A percentile compares a stretch with the other conserved stretches of the same genome.
Evolutionary conservation across 257 asterid genomes (phyloP).

Genomic region (Solanum bukasovii): DNA sequence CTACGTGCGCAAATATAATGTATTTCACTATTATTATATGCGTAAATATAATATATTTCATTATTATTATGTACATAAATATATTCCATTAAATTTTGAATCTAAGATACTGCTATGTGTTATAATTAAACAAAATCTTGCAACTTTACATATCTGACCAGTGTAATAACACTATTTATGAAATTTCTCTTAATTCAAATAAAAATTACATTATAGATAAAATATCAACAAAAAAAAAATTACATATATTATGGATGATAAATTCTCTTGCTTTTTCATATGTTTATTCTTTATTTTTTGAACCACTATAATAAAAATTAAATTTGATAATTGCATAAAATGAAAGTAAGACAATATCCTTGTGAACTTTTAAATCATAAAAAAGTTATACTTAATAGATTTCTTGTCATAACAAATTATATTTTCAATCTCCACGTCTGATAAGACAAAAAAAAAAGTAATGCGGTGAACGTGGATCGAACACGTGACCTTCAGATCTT

Average conservation of each 20-base stretch:
- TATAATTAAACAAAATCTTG: not conserved
- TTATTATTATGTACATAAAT: not conserved
- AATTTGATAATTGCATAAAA: not conserved
- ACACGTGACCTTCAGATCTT: conserved; percentile 89
- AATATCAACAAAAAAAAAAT: not conserved
- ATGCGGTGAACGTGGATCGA: conserved; percentile 99
- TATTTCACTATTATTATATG: not conserved
- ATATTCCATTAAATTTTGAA: not conserved
- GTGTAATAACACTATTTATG: not conserved
- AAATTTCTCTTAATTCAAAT: not conserved
- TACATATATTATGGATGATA: not conserved
- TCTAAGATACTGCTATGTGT: not conserved
- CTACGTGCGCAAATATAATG: not conserved
- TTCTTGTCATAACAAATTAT: not conserved
- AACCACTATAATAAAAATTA: not conserved
- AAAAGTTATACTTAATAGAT: not conserved
- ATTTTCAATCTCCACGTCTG: not conserved
- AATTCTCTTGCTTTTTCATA: not conserved
- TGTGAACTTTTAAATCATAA: not conserved
- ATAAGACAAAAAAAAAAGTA: no score
- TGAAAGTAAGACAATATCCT: not conserved
- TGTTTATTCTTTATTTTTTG: not conserved
- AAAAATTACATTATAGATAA: not conserved
- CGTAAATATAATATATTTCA: no score
- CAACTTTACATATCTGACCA: not conserved